Percentiles rank a stretch among this genome's conserved stretches.
phyloP scores from a whole-genome alignment of 2,329 filamentous ascomycete genomes.

The Aspergillus sp. region DNA sequence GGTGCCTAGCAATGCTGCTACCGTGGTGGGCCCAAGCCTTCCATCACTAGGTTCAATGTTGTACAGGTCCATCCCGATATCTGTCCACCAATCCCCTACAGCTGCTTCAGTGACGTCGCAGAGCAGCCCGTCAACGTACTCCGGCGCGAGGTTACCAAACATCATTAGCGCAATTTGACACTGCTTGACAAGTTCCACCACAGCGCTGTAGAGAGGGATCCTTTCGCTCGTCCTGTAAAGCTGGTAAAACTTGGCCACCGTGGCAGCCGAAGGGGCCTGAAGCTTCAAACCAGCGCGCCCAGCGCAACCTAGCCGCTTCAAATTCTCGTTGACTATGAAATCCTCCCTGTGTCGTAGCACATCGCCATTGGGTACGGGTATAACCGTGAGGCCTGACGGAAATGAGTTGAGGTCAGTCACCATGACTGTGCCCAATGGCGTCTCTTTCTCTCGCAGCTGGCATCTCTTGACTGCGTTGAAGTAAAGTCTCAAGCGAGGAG shows the following conservation, averaged over 20 bases:
- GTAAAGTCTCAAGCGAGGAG: constrained; percentile 76
- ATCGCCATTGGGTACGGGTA: constrained; percentile 85
- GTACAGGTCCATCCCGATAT: constrained; percentile 89
- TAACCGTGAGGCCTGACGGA: constrained; percentile 89
- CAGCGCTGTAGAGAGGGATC: constrained; percentile 75
- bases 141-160: constrained; percentile 83
- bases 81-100: constrained; percentile 93
- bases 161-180: constrained; percentile 88
- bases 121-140: constrained; percentile 88
- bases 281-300: constrained; percentile 85
- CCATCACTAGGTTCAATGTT: constrained; percentile 92
- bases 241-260: constrained; percentile 88
- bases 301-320: constrained; percentile 91
- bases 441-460: constrained; percentile 82
- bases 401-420: constrained; percentile 93
- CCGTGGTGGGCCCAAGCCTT: constrained; percentile 87
- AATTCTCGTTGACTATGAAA: constrained; percentile 91
- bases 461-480: constrained; percentile 85
- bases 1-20: constrained; percentile 83
- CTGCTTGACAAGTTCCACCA: constrained; percentile 85
- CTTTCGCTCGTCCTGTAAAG: constrained; percentile 86
- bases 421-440: constrained; percentile 82
- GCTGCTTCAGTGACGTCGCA: constrained; percentile 93
- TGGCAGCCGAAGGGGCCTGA: constrained; percentile 75
- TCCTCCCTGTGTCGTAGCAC: constrained; percentile 76